Evolutionary conservation across 202 grass and related monocot species (phyloP).

Genomic region (Setaria viridis): DNA sequence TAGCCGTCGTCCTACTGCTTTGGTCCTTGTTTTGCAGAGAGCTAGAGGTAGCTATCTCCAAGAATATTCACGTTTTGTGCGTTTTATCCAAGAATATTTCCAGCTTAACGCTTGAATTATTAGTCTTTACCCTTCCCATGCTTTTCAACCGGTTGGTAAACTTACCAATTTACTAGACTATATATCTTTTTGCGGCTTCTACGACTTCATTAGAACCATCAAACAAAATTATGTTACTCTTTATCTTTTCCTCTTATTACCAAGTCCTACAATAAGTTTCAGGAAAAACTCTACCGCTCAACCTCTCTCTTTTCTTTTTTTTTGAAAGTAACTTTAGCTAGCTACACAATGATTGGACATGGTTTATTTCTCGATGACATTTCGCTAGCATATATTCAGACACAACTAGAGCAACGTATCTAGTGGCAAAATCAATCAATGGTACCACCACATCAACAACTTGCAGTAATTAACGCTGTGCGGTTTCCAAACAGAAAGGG

Average conservation of each 20-base stretch:
- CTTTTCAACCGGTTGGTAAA: no score
- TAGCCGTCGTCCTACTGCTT: neutral
- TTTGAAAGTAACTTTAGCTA: neutral
- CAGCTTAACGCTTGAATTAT: neutral
- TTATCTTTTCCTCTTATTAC: neutral
- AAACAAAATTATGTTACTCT: neutral
- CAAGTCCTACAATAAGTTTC: neutral
- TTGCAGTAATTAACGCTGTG: neutral
- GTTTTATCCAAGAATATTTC: neutral
- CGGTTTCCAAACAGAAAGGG: neutral
- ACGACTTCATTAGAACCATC: neutral
- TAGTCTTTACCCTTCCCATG: neutral
- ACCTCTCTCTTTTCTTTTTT: neutral
- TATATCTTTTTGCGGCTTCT: no score
- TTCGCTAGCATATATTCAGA: neutral
- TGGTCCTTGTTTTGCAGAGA: neutral
- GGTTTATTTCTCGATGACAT: neutral
- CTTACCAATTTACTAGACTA: neutral
- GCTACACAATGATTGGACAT: neutral
- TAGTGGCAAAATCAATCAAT: neutral
- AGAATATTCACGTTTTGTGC: neutral
- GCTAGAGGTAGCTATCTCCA: neutral
- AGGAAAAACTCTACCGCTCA: neutral
- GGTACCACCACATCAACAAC: slow-evolving; percentile 10
- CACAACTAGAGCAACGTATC: neutral